phyloP scores from a whole-genome alignment of 2,329 filamentous ascomycete species.

The Orbilia javanica region DNA sequence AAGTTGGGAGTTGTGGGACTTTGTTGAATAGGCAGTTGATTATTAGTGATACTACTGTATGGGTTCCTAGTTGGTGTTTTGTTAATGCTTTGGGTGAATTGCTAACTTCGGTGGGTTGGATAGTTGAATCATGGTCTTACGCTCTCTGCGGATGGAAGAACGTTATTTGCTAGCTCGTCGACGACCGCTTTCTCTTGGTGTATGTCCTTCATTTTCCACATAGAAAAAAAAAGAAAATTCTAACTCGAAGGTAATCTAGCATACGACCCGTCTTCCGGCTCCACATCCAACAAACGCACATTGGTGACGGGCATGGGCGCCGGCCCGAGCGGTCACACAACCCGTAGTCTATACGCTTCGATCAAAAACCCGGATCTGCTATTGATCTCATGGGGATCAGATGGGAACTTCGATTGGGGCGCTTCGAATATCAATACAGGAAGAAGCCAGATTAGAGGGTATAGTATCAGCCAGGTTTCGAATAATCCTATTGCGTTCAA shows the following conservation, averaged over 20 bases:
- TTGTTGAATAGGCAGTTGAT: constrained; percentile 46
- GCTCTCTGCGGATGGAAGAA: constrained; percentile 70
- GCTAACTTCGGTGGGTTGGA: background rate
- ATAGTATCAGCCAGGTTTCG: constrained; percentile 68
- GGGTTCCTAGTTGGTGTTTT: background rate
- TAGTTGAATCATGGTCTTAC: constrained; percentile 73
- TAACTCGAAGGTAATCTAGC: constrained; percentile 69
- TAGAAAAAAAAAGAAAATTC: background rate
- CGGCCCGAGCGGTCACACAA: constrained; percentile 71
- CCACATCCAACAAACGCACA: constrained; percentile 68
- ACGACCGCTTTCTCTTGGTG: constrained; percentile 21
- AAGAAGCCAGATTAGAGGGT: constrained; percentile 76
- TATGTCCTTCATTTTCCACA: background rate
- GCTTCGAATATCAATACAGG: constrained; percentile 71
- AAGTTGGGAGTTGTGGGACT: constrained; percentile 66
- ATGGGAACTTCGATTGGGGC: constrained; percentile 72
- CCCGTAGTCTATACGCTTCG: constrained; percentile 76
- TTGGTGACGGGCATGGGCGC: constrained; percentile 74
- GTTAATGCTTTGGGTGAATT: background rate
- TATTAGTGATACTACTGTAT: constrained; percentile 52
- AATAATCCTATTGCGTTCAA: constrained; percentile 69
- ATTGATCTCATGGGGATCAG: constrained; percentile 76
- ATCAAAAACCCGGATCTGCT: constrained; percentile 71
- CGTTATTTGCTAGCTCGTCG: constrained; percentile 66
- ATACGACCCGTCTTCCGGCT: constrained; percentile 72